Percentiles rank a stretch among this genome's conserved stretches.
Evolutionary conservation across 2,329 filamentous ascomycete species (phyloP).

Genomic region (Ophiostoma triangulosporum): DNA sequence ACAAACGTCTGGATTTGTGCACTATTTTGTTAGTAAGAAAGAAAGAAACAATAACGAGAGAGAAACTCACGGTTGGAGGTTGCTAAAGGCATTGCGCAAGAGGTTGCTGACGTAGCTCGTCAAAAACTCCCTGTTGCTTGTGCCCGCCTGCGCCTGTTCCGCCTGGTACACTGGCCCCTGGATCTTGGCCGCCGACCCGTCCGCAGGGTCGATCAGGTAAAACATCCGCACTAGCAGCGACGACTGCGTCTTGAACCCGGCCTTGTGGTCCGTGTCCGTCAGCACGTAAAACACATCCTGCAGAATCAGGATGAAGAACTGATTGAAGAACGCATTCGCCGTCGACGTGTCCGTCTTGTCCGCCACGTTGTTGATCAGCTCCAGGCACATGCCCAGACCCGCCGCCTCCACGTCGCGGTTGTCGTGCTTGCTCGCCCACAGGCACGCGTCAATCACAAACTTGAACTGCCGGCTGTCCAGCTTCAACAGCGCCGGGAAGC

Average conservation of each 20-base stretch:
- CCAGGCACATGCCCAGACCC: slow-evolving; percentile 93
- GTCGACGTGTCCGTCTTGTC: slow-evolving; percentile 77
- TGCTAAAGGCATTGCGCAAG: slow-evolving; percentile 81
- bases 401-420: slow-evolving; percentile 96
- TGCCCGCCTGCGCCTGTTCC: slow-evolving; percentile 72
- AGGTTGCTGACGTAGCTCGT: slow-evolving; percentile 75
- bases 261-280: slow-evolving; percentile 96
- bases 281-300: slow-evolving; percentile 98
- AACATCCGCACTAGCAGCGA: slow-evolving; percentile 91
- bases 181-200: slow-evolving; percentile 64
- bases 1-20: slow-evolving; percentile 84
- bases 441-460: slow-evolving; percentile 97
- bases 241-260: slow-evolving; percentile 95
- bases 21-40: slow-evolving; percentile 32
- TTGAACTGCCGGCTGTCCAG: slow-evolving; percentile 96
- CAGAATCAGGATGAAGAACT: slow-evolving; percentile 88
- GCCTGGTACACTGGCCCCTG: slow-evolving; percentile 78
- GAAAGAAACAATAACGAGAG: not conserved
- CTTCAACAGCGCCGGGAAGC: slow-evolving; percentile 87
- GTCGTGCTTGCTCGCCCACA: slow-evolving; percentile 99
- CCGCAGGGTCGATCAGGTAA: slow-evolving; percentile 72
- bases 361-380: slow-evolving; percentile 94
- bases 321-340: slow-evolving; percentile 91
- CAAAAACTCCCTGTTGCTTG: slow-evolving; percentile 81
- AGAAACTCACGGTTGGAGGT: slow-evolving; percentile 66